phyloP scores from a whole-genome alignment of 163 green algal species.

The Scenedesmus sp. region DNA sequence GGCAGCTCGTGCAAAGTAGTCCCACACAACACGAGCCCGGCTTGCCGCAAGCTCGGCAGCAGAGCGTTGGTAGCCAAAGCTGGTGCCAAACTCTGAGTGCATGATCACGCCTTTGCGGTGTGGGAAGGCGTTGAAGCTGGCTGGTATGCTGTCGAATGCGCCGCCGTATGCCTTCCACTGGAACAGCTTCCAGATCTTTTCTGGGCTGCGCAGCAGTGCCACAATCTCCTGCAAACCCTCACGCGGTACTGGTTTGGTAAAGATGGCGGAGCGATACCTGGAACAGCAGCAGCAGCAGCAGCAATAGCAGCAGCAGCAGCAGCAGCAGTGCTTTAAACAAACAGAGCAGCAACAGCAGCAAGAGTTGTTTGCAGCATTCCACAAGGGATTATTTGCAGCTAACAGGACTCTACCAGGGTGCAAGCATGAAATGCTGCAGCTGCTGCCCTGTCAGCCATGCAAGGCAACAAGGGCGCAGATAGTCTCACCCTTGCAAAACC shows the following conservation, averaged over 20 bases:
- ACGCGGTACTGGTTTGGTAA: conserved; percentile 2
- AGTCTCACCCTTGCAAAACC: neutral
- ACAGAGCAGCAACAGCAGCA: neutral
- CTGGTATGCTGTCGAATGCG: neutral
- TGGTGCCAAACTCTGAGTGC: conserved; percentile 40
- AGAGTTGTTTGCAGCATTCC: too few relatives aligned
- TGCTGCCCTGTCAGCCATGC: neutral
- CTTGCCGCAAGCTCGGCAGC: neutral
- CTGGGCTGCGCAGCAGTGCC: conserved; percentile 11
- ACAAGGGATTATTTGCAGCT: too few relatives aligned
- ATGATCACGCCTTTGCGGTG: conserved; percentile 26
- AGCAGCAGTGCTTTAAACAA: too few relatives aligned
- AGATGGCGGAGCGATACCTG: conserved; percentile 30
- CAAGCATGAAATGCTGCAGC: neutral
- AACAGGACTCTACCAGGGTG: too few relatives aligned
- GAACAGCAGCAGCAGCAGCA: neutral
- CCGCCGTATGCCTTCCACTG: conserved; percentile 49
- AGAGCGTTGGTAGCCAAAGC: conserved; percentile 26
- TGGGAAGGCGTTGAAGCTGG: conserved; percentile 46
- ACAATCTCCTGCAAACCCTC: conserved; percentile 32
- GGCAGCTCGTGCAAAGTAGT: neutral
- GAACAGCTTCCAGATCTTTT: conserved; percentile 43
- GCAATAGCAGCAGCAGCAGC: too few relatives aligned
- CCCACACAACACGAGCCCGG: neutral
- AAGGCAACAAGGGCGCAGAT: neutral